These are phyloP conservation scores for Aspergillus sp. DNA, from an alignment of 2,329 filamentous ascomycete genomes.

Conservation along the genomic window DNA sequence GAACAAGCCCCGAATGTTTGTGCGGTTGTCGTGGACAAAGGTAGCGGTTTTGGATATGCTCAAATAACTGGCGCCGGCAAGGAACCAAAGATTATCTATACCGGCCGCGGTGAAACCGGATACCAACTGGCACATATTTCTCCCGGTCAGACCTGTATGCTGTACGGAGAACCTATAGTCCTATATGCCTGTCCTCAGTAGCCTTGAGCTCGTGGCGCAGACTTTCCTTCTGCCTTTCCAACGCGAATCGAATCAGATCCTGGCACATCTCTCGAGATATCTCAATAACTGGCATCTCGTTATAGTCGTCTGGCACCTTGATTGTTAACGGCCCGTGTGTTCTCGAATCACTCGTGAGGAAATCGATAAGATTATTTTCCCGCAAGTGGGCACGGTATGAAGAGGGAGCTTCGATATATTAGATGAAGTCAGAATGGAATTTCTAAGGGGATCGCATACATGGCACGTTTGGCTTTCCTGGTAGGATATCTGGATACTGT, in stretches of 20 bases:
- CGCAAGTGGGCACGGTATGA: background rate
- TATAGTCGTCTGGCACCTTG: background rate
- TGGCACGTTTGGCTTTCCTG: background rate
- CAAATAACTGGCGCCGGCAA: background rate
- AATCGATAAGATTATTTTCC: background rate
- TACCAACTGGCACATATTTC: background rate
- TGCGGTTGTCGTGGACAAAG: background rate
- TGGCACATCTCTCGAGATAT: background rate
- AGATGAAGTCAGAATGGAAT: background rate
- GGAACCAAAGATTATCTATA: background rate
- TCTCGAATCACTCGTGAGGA: background rate
- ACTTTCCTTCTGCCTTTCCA: background rate
- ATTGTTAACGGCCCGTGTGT: background rate
- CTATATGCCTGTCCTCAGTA: background rate
- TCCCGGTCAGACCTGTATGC: background rate
- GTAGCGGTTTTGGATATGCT: background rate
- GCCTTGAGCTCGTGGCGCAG: background rate
- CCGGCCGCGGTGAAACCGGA: background rate
- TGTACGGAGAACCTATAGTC: background rate
- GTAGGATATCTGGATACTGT: background rate
- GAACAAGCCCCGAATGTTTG: background rate
- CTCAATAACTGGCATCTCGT: background rate
- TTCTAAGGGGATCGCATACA: background rate
- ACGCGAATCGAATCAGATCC: background rate
- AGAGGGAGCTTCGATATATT: background rate